A percentile compares a stretch with the other conserved stretches of the same genome.
phyloP scores from a whole-genome alignment of 2,329 filamentous ascomycete genomes.

The Penicillium hordei region DNA sequence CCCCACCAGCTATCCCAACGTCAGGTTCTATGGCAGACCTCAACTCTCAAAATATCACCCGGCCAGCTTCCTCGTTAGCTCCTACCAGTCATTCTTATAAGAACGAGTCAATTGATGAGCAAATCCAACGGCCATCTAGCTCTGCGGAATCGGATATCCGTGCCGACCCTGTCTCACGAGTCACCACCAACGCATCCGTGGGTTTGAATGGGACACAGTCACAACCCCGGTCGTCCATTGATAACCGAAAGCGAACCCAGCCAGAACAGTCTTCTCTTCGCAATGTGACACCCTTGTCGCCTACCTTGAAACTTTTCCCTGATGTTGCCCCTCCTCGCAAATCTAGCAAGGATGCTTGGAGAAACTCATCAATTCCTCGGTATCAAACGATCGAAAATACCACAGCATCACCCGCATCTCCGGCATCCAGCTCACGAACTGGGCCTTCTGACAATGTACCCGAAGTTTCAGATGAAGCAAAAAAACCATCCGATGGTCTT shows the following conservation, averaged over 20 bases:
- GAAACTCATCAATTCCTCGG: constrained; percentile 22
- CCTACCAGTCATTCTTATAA: constrained; percentile 12
- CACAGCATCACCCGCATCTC: not conserved
- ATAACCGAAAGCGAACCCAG: constrained; percentile 4
- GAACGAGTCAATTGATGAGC: constrained; percentile 11
- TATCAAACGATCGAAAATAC: constrained; percentile 15
- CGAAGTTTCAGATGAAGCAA: not conserved
- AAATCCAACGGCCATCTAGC: constrained; percentile 10
- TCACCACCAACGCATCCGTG: not conserved
- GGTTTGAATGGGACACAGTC: not conserved
- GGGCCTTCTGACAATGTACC: not conserved
- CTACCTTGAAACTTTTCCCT: constrained; percentile 36
- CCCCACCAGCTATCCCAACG: constrained; percentile 3
- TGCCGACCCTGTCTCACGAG: not conserved
- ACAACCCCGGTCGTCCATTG: not conserved
- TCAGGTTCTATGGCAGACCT: constrained; percentile 8
- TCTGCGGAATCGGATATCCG: constrained; percentile 9
- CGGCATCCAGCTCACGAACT: not conserved
- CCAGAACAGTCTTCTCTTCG: constrained; percentile 13
- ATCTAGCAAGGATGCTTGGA: constrained; percentile 30
- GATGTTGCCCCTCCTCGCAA: constrained; percentile 33
- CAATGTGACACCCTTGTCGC: constrained; percentile 17
- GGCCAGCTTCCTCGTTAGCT: constrained; percentile 4
- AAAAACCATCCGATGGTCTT: not conserved
- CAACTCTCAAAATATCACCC: not conserved